Percentiles rank a stretch among this genome's conserved stretches.
These are phyloP conservation scores for Mycena crocata DNA, from an alignment of 768 basidiomycete genomes.

Conservation along the genomic window DNA sequence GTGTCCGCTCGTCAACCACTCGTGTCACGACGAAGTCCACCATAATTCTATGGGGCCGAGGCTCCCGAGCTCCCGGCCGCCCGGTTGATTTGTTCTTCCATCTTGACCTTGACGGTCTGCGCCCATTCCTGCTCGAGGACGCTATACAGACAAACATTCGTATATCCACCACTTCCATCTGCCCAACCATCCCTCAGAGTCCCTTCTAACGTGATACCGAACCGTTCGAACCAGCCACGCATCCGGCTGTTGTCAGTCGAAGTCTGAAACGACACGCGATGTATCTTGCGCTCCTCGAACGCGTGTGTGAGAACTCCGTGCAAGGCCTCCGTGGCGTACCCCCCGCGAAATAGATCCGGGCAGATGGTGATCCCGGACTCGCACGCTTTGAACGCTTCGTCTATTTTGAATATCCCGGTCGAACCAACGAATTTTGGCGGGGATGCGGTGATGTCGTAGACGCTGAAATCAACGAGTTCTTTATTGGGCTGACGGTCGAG, in stretches of 20 bases:
- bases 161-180: constrained; percentile 46
- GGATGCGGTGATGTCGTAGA: constrained; percentile 40
- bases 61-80: neutral
- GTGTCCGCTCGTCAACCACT: too few species aligned
- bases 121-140: constrained; percentile 58
- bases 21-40: too few species aligned
- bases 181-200: constrained; percentile 53
- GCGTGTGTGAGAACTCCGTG: constrained; percentile 52
- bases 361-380: constrained; percentile 55
- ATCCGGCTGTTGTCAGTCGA: constrained; percentile 55
- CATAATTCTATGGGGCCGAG: neutral
- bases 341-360: constrained; percentile 50
- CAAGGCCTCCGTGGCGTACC: constrained; percentile 57
- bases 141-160: constrained; percentile 54
- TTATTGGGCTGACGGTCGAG: constrained; percentile 49
- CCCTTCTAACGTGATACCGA: constrained; percentile 52
- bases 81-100: constrained; percentile 11
- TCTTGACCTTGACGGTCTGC: constrained; percentile 39
- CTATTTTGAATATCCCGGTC: constrained; percentile 53
- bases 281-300: constrained; percentile 56
- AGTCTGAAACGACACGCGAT: constrained; percentile 57
- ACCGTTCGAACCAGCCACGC: constrained; percentile 58
- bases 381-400: constrained; percentile 48
- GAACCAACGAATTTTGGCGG: constrained; percentile 48
- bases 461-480: constrained; percentile 49